A percentile compares a stretch with the other conserved stretches of the same genome.
These are phyloP conservation scores for Phytophthora nicotianae DNA, from an alignment of 352 stramenopile species.

Conservation along the genomic window DNA sequence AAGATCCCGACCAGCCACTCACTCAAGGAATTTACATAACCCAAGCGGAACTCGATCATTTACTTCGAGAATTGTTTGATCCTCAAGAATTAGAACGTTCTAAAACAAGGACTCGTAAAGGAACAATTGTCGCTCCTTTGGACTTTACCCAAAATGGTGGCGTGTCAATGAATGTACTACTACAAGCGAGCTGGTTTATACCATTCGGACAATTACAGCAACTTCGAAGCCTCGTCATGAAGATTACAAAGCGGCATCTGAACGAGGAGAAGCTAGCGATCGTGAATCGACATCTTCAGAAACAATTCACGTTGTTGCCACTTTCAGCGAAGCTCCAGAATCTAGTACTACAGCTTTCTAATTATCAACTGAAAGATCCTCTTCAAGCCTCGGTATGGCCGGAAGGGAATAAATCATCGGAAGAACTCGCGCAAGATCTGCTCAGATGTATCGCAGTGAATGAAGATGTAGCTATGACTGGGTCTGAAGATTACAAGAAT, in stretches of 20 bases:
- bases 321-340: slow-evolving; percentile 47
- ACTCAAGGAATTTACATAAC: slow-evolving; percentile 53
- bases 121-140: slow-evolving; percentile 14
- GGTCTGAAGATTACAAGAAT: slow-evolving; percentile 15
- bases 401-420: slow-evolving; percentile 9
- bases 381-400: background rate
- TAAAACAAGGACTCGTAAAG: slow-evolving; percentile 8
- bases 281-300: slow-evolving; percentile 54
- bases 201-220: slow-evolving; percentile 56
- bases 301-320: slow-evolving; percentile 51
- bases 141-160: slow-evolving; percentile 19
- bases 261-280: slow-evolving; percentile 56
- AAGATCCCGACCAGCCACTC: slow-evolving; percentile 1
- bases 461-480: background rate
- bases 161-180: slow-evolving; percentile 35
- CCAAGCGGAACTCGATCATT: slow-evolving; percentile 56
- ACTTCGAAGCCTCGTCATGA: slow-evolving; percentile 52
- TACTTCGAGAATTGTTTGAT: slow-evolving; percentile 40
- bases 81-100: slow-evolving; percentile 18
- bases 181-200: slow-evolving; percentile 71
- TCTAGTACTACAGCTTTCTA: slow-evolving; percentile 44
- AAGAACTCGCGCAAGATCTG: slow-evolving; percentile 21
- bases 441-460: slow-evolving; percentile 21
- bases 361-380: slow-evolving; percentile 20
- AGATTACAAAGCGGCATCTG: slow-evolving; percentile 61